Conservation (phyloP, 345 rosid genomes). For the Acer saccharum region DNA sequence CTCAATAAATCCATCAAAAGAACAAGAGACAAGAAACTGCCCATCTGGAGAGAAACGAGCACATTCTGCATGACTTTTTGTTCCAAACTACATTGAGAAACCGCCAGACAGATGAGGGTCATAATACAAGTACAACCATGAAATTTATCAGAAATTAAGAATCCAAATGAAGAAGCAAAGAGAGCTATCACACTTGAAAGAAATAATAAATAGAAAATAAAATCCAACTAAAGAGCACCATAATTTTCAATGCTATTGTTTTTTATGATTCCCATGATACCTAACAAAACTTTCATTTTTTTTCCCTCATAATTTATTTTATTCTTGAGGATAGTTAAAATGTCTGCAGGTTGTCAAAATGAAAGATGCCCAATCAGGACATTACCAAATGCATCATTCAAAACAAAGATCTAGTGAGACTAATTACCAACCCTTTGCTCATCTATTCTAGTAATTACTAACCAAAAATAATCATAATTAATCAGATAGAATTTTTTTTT, state of each 20-base stretch:
- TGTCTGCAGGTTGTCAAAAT: too few species aligned
- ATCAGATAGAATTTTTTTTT: too few species aligned
- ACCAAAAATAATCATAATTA: too few species aligned
- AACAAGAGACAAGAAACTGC: slow-evolving; percentile 91
- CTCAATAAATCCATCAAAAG: slow-evolving; percentile 98
- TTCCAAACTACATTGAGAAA: slow-evolving; percentile 73
- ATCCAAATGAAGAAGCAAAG: neutral
- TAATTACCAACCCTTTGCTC: too few species aligned
- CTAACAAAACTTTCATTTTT: neutral
- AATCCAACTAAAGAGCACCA: neutral
- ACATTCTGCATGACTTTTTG: slow-evolving; percentile 95
- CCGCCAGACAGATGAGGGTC: slow-evolving; percentile 8
- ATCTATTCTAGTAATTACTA: too few species aligned
- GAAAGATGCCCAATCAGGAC: too few species aligned
- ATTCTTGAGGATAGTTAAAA: too few species aligned
- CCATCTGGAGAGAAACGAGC: slow-evolving; percentile 97
- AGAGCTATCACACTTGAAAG: neutral
- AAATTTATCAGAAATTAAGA: neutral
- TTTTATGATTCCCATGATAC: neutral
- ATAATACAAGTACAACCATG: neutral
- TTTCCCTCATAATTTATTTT: neutral
- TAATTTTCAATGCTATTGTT: neutral
- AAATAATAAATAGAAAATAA: neutral
- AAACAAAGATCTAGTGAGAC: too few species aligned
- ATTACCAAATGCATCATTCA: too few species aligned